Evolutionary conservation across 306 rosid genomes (phyloP).

Genomic region (Ziziphus jujuba): DNA sequence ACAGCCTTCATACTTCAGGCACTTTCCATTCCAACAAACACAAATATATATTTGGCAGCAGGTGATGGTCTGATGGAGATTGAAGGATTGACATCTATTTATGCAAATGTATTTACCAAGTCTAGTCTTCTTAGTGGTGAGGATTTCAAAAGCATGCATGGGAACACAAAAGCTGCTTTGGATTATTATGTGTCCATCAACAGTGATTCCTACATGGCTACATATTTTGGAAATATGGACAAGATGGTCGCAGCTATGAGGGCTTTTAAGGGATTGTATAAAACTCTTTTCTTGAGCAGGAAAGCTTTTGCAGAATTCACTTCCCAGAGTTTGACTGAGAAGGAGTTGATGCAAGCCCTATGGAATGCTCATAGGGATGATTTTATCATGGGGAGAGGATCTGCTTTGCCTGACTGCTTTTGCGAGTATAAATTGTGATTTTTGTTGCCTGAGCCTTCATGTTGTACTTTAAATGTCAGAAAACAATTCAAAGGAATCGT

Average conservation of each 20-base stretch:
- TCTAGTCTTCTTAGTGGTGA: constrained; percentile 69
- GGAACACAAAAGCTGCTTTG: constrained; percentile 96
- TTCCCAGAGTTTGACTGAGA: constrained; percentile 53
- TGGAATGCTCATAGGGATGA: constrained; percentile 77
- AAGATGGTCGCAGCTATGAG: constrained; percentile 99
- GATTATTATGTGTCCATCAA: constrained; percentile 82
- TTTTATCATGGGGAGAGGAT: constrained; percentile 74
- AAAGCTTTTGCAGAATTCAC: constrained; percentile 75
- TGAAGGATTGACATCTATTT: constrained; percentile 61
- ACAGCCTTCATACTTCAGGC: constrained; percentile 74
- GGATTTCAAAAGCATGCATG: constrained; percentile 88
- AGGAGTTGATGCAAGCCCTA: constrained; percentile 56
- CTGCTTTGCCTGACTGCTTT: constrained; percentile 78
- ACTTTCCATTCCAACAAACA: constrained; percentile 64
- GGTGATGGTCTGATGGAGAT: constrained; percentile 95
- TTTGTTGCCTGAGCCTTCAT: not conserved
- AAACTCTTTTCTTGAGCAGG: constrained; percentile 73
- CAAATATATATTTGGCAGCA: constrained; percentile 83
- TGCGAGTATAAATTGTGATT: constrained; percentile 79
- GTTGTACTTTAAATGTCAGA: not conserved
- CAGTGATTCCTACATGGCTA: constrained; percentile 84
- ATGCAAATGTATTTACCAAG: constrained; percentile 68
- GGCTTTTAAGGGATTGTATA: constrained; percentile 62
- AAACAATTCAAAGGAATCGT: not conserved
- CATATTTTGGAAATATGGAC: constrained; percentile 95